These are phyloP conservation scores for Cantharellus anzutake DNA, from an alignment of 768 basidiomycete species.

Conservation along the genomic window DNA sequence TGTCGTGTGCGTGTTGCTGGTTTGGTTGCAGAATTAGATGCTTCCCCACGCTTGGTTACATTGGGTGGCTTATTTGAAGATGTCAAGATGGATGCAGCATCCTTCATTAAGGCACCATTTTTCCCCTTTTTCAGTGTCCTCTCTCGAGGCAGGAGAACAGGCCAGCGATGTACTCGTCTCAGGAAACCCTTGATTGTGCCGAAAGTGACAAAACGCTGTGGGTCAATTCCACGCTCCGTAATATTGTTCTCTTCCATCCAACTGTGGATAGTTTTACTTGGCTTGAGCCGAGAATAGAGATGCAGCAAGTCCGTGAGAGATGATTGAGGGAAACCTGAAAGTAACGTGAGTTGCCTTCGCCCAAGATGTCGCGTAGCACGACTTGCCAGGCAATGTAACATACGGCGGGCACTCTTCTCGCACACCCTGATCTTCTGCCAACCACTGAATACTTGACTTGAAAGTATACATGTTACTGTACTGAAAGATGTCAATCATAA, in stretches of 20 bases:
- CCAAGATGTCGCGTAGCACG: conserved; percentile 1
- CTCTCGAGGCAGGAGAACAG: conserved; percentile 28
- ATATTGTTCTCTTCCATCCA: conserved; percentile 76
- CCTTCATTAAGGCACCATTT: background rate
- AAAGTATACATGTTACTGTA: conserved; percentile 95
- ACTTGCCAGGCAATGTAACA: conserved; percentile 48
- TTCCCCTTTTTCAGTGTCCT: background rate
- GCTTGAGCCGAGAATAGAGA: conserved; percentile 70
- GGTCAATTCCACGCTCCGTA: conserved; percentile 59
- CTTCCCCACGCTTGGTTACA: background rate
- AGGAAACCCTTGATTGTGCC: conserved; percentile 98
- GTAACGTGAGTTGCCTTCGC: background rate
- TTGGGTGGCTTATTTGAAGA: background rate
- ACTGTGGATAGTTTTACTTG: conserved; percentile 63
- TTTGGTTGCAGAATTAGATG: background rate
- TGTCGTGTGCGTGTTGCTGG: background rate
- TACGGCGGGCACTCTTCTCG: conserved; percentile 84
- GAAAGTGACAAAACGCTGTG: conserved; percentile 88
- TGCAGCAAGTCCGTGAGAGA: conserved; percentile 79
- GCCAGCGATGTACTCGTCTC: conserved; percentile 85
- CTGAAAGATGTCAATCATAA: conserved; percentile 95
- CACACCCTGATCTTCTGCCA: conserved; percentile 70
- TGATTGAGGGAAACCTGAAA: conserved; percentile 27
- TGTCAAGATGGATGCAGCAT: background rate
- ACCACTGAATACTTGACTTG: conserved; percentile 68